Evolutionary conservation across 805 yeast genomes (phyloP), one percentile per base, ranked within the genome.

Genomic region (Candida morakotiae): DNA sequence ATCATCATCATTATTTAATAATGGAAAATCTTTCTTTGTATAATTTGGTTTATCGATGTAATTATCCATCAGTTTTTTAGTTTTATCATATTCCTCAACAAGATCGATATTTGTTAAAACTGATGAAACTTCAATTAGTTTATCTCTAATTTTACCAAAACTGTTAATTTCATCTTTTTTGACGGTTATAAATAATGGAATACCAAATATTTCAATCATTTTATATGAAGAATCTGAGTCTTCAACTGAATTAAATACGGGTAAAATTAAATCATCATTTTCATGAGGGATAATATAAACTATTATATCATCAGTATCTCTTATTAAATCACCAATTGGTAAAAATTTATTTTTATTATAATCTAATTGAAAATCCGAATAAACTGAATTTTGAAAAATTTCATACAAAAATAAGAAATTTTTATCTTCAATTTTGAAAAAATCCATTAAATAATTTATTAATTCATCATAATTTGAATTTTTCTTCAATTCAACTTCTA

Each of bases 401-500:
- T 57, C 56, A 45, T 54, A 67, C 18, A 66, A 39, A 36, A 65
- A 64, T 25, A 68, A 41, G 18, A 49, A 32, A 2, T 40, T 37
- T 5, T 48, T 17, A 2, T 58, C 53, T n/a, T n/a, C n/a, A 3
- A 57, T 60, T 60, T 56, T 37, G 21, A 67, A 52, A 38, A 77
- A 73, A 5, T 65, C 58, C 0, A 83, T 70, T 34, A 91, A 66
- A 45, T 84, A 83, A 2, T 55, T 53, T 38, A 84, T 74, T 44
- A 88, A 66, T 29, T 83, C 85, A 5, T 64, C 68, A 44, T 78
- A 80, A 1, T 83, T 76, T 1, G 88, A 69, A 1, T 78, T 71
- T 44, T 82, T 82, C 20, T 71, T 64, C 38, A 93, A 62, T 49
- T 87, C 95, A 9, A 88, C 85, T 44, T 84, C 91, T 5, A 87